Conservation (phyloP, 2,329 filamentous ascomycete species). For the Xylariaceae sp. region DNA sequence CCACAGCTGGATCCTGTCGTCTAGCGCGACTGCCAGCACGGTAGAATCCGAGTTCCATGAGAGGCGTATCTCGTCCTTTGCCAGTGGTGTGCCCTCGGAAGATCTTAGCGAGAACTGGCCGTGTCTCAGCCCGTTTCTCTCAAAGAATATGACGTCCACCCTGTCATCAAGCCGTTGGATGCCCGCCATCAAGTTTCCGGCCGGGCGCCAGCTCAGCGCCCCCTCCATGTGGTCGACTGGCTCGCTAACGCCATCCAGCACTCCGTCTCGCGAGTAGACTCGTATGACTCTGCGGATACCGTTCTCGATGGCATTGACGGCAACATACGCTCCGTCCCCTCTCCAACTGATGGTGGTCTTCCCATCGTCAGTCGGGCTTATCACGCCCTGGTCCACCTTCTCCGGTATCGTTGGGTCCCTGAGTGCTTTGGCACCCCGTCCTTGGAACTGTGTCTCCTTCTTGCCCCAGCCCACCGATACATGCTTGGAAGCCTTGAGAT, state of each 20-base stretch:
- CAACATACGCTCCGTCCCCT: conserved; percentile 87
- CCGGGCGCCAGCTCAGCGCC: conserved; percentile 83
- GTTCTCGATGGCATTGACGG: conserved; percentile 72
- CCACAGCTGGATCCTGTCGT: conserved; percentile 81
- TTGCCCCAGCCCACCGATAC: conserved; percentile 98
- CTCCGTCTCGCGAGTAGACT: conserved; percentile 84
- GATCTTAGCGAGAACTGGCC: conserved; percentile 81
- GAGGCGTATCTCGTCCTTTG: conserved; percentile 57
- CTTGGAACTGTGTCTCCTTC: conserved; percentile 95
- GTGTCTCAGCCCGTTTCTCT: conserved; percentile 94
- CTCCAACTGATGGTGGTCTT: conserved; percentile 79
- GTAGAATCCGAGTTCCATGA: conserved; percentile 91
- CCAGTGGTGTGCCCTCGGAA: conserved; percentile 49
- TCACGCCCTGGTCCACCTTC: conserved; percentile 74
- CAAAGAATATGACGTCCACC: conserved; percentile 89
- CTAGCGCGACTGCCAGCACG: conserved; percentile 75
- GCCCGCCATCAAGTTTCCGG: conserved; percentile 84
- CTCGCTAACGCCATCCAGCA: conserved; percentile 88
- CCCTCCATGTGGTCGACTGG: conserved; percentile 89
- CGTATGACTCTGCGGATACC: conserved; percentile 71
- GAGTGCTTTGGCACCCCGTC: conserved; percentile 77
- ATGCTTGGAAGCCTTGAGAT: conserved; percentile 83
- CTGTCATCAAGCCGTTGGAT: conserved; percentile 65
- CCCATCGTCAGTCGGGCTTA: conserved; percentile 69
- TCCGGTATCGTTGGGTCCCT: conserved; percentile 94